Conservation (phyloP, 2,329 filamentous ascomycete genomes). For the Fusarium foetens region DNA sequence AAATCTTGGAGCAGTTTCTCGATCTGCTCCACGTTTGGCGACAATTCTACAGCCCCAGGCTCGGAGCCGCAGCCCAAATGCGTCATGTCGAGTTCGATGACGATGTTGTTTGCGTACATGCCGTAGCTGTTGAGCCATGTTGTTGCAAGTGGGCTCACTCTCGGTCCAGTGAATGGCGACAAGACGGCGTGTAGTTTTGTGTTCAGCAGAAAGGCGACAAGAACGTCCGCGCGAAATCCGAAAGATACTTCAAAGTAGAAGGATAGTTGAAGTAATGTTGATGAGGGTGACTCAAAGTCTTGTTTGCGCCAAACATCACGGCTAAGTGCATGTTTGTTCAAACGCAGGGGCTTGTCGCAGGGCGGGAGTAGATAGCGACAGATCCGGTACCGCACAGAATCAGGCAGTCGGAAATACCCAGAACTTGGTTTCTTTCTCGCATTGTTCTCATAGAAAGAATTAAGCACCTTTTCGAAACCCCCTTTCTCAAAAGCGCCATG, state of each 20-base stretch:
- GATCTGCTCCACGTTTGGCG: slow-evolving; percentile 41
- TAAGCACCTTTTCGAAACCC: slow-evolving; percentile 33
- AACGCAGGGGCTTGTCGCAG: slow-evolving; percentile 42
- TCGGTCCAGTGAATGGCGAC: slow-evolving; percentile 50
- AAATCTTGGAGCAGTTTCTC: slow-evolving; percentile 45
- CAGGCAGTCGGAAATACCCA: slow-evolving; percentile 43
- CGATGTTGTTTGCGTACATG: slow-evolving; percentile 50
- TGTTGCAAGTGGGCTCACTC: slow-evolving; percentile 50
- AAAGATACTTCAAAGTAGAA: slow-evolving; percentile 48
- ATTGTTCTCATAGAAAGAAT: slow-evolving; percentile 38
- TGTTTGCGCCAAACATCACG: slow-evolving; percentile 49
- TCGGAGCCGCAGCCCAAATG: slow-evolving; percentile 48
- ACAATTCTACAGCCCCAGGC: slow-evolving; percentile 38
- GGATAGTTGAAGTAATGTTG: slow-evolving; percentile 40
- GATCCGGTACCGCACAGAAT: slow-evolving; percentile 43
- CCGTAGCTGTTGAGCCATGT: slow-evolving; percentile 51
- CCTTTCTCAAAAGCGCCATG: slow-evolving; percentile 34
- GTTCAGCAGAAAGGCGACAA: slow-evolving; percentile 50
- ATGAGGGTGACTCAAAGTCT: slow-evolving; percentile 47
- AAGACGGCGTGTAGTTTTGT: slow-evolving; percentile 53
- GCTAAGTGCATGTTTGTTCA: slow-evolving; percentile 44
- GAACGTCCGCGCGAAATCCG: slow-evolving; percentile 51
- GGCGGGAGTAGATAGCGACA: slow-evolving; percentile 41
- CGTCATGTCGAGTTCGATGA: slow-evolving; percentile 56
- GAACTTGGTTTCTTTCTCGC: slow-evolving; percentile 2